A percentile compares a stretch with the other conserved stretches of the same genome.
phyloP scores from a whole-genome alignment of 2,329 filamentous ascomycete species.

The Zymoseptoria passerinii region DNA sequence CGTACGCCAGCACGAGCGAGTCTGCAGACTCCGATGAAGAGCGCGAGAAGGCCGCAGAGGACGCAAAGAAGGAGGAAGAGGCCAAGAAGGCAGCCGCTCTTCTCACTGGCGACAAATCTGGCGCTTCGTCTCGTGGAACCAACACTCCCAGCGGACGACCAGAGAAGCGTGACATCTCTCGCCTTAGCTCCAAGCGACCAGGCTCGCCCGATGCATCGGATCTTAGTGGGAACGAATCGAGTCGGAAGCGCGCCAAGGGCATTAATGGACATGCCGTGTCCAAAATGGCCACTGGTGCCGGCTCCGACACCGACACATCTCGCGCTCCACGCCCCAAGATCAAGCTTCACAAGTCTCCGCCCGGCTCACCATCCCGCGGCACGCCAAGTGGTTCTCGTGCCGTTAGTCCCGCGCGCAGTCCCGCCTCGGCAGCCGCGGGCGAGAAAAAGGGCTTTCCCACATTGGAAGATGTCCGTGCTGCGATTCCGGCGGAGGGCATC shows the following conservation, averaged over 20 bases:
- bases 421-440: not conserved
- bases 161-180: conserved; percentile 45
- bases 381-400: conserved; percentile 28
- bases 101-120: conserved; percentile 42
- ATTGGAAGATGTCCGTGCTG: conserved; percentile 37
- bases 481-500: conserved; percentile 39
- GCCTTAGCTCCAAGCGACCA: conserved; percentile 59
- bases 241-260: conserved; percentile 58
- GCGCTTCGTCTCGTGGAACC: conserved; percentile 60
- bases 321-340: conserved; percentile 52
- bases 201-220: conserved; percentile 84
- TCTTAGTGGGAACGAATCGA: conserved; percentile 83
- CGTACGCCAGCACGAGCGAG: conserved; percentile 40
- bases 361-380: conserved; percentile 31
- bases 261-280: conserved; percentile 34
- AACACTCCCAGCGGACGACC: conserved; percentile 55
- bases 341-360: conserved; percentile 46
- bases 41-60: conserved; percentile 50
- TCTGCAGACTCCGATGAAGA: conserved; percentile 59
- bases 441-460: conserved; percentile 30
- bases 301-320: conserved; percentile 65
- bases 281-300: conserved; percentile 29
- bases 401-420: conserved; percentile 25
- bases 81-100: conserved; percentile 43
- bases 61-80: conserved; percentile 48